A percentile compares a stretch with the other conserved stretches of the same genome.
Conservation (phyloP, 768 basidiomycete species). For the Lyophyllum atratum region DNA sequence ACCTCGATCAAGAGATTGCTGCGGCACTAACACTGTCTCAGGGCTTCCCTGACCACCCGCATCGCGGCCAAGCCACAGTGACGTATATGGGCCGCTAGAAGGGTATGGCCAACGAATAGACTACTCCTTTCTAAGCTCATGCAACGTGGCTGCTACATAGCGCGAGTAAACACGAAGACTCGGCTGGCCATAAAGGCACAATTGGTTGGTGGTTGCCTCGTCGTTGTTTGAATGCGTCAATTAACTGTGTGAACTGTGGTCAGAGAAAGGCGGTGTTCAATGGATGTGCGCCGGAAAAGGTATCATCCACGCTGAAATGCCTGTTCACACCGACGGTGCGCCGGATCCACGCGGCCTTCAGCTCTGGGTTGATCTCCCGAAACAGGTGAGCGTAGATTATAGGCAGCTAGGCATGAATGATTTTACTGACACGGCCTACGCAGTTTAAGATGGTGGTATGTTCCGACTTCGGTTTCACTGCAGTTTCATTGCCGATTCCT, state of each 20-base stretch:
- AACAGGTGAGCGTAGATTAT: constrained; percentile 43
- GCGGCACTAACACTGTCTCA: constrained; percentile 23
- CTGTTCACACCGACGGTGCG: constrained; percentile 63
- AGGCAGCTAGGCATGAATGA: constrained; percentile 8
- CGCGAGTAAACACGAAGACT: constrained; percentile 86
- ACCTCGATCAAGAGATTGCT: neutral
- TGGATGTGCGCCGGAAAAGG: constrained; percentile 91
- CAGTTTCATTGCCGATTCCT: neutral
- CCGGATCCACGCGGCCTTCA: constrained; percentile 85
- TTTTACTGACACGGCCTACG: constrained; percentile 19
- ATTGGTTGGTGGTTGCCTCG: constrained; percentile 41
- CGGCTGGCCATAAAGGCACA: constrained; percentile 79
- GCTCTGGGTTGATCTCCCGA: constrained; percentile 84
- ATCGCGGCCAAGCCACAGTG: constrained; percentile 85
- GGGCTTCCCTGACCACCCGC: constrained; percentile 94
- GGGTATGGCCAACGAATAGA: constrained; percentile 42
- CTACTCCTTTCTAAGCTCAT: neutral
- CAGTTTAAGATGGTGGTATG: constrained; percentile 77
- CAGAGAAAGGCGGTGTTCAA: constrained; percentile 82
- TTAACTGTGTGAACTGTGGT: neutral
- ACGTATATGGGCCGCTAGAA: constrained; percentile 90
- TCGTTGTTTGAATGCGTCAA: neutral
- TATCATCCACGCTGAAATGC: constrained; percentile 90
- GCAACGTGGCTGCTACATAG: constrained; percentile 28
- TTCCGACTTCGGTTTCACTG: neutral